Evolutionary conservation across 2,329 filamentous ascomycete genomes (phyloP), one percentile per base, ranked within the genome.

Genomic region (Exophiala phaeomuriformis): DNA sequence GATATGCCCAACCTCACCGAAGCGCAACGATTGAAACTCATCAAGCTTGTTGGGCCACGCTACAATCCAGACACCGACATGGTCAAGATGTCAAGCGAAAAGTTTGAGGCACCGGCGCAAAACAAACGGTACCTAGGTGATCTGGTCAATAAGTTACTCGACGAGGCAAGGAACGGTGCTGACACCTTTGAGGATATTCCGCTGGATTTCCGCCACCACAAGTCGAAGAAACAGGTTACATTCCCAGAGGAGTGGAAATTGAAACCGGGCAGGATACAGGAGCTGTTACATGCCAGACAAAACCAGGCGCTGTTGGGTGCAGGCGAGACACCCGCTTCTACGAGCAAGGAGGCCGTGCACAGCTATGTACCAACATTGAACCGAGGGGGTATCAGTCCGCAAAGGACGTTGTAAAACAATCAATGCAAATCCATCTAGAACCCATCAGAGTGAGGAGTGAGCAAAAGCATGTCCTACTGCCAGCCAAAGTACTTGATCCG

Each of bases 51-150:
- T 19, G 94, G 93, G 1, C 70, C 83, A 10, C 85, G 93, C 61
- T 97, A 90, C 77, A 93, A 97, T 74, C 91, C 90, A 0, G 78
- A 84, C 63, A 89, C 77, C 51, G 82, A 90, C 63, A 75, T 88
- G 55, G 77, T 96, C 64, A 90, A 88, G 72, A 95, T 98, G 79
- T 90, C 86, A 67, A 88, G 86, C 73, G 93, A 97, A 71, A 83
- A 84, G 67, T 95, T 86, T 69, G 83, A 88, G 67, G 87, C 90
- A 51, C 86, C 89, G 67, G 88, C 90, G 12, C 90, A 97, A 75
- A 98, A 98, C 76, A 98, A 97, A 78, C 83, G 88, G n/a, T 93
- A 93, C 68, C 77, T 98, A 27, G 85, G 83, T 49, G 88, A 95
- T 64, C 71, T 89, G 46, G 80, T 97, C 47, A 77, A 85, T 59